Percentiles rank a stretch among this genome's conserved stretches.
These are phyloP conservation scores for Gentiana macrophylla DNA, from an alignment of 257 asterid species.

Conservation along the genomic window DNA sequence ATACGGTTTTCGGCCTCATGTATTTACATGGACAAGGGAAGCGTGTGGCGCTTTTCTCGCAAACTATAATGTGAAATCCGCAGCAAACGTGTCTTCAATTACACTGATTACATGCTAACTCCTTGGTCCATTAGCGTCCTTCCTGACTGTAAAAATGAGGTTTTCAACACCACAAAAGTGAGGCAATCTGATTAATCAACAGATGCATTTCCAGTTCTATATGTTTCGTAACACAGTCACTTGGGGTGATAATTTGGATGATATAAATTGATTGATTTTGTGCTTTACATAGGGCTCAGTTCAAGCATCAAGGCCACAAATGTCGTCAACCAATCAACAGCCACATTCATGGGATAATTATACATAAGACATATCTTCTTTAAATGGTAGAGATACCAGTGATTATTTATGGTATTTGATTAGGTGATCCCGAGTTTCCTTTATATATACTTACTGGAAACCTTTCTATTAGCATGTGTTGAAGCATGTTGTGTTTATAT, in stretches of 20 bases:
- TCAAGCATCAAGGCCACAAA: conserved; percentile 29
- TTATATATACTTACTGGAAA: too few relatives aligned
- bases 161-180: conserved; percentile 57
- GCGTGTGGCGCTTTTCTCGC: conserved; percentile 64
- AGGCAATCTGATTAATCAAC: background rate
- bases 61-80: conserved; percentile 33
- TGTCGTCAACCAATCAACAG: conserved; percentile 28
- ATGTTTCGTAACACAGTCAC: background rate
- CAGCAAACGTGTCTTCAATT: conserved; percentile 35
- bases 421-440: conserved; percentile 23
- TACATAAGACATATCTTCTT: conserved; percentile 31
- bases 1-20: conserved; percentile 30
- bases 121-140: conserved; percentile 77
- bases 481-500: too few relatives aligned
- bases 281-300: conserved; percentile 27
- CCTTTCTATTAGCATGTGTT: too few relatives aligned
- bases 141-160: conserved; percentile 55
- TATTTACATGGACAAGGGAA: conserved; percentile 32
- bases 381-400: conserved; percentile 40
- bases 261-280: conserved; percentile 2
- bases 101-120: conserved; percentile 39
- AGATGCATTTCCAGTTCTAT: background rate
- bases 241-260: background rate
- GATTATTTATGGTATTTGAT: conserved; percentile 69
- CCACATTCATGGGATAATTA: conserved; percentile 45